A percentile compares a stretch with the other conserved stretches of the same genome.
These are phyloP conservation scores for Cladosporium sp. DNA, from an alignment of 2,329 filamentous ascomycete genomes.

Conservation along the genomic window DNA sequence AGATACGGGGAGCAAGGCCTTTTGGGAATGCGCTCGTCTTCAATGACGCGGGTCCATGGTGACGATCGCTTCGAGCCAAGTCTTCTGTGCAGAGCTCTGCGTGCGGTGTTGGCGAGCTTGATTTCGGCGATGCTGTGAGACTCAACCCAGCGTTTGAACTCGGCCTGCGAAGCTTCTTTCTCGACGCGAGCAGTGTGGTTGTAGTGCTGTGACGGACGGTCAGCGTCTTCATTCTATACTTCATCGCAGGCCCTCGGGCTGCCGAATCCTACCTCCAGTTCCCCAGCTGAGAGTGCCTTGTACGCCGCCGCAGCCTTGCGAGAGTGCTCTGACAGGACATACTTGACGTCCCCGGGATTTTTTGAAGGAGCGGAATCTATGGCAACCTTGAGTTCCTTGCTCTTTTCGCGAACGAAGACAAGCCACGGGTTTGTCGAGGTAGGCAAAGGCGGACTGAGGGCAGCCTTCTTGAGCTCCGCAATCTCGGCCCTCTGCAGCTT, in stretches of 20 bases:
- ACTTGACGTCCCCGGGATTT: not conserved
- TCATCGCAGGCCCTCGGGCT: not conserved
- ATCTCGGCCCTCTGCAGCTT: conserved; percentile 29
- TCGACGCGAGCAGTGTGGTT: conserved; percentile 53
- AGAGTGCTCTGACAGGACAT: conserved; percentile 32
- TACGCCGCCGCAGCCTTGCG: conserved; percentile 47
- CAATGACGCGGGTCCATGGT: conserved; percentile 37
- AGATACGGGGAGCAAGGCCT: conserved; percentile 41
- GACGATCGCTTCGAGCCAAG: conserved; percentile 17
- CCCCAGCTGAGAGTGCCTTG: conserved; percentile 44
- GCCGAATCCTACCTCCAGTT: conserved; percentile 46
- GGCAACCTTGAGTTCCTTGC: not conserved
- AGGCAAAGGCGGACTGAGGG: conserved; percentile 38
- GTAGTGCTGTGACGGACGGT: conserved; percentile 48
- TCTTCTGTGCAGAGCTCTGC: conserved; percentile 39
- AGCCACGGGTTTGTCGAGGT: conserved; percentile 25
- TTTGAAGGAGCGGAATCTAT: not conserved
- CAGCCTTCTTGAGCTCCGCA: conserved; percentile 38
- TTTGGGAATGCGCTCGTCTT: conserved; percentile 58
- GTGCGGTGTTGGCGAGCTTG: conserved; percentile 59
- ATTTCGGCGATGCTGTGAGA: conserved; percentile 59
- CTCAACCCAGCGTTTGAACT: conserved; percentile 56
- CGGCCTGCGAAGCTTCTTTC: conserved; percentile 44
- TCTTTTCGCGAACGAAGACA: conserved; percentile 28
- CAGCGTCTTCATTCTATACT: conserved; percentile 1